Evolutionary conservation across 73 alveolate species (phyloP).

Genomic region (Tetrahymena borealis): DNA sequence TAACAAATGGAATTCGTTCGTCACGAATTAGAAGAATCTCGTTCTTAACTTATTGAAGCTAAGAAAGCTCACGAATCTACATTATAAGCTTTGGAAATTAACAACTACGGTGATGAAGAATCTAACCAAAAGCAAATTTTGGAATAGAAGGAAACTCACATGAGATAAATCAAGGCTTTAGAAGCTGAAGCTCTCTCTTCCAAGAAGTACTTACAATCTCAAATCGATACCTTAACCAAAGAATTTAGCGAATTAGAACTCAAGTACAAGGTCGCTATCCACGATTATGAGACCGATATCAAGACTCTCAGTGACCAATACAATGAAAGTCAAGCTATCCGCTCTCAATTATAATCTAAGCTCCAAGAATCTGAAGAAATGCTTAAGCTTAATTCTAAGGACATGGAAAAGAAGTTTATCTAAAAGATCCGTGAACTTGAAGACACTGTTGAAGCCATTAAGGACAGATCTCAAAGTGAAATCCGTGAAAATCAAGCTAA

Average conservation of each 20-base stretch:
- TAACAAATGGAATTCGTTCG: conserved; percentile 34
- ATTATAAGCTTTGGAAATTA: conserved; percentile 32
- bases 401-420: conserved; percentile 20
- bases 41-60: conserved; percentile 24
- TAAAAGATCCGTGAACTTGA: conserved; percentile 17
- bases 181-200: conserved; percentile 17
- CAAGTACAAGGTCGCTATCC: conserved; percentile 25
- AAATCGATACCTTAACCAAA: conserved; percentile 27
- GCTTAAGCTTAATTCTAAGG: conserved; percentile 9
- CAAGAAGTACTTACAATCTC: conserved; percentile 11
- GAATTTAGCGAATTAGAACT: conserved; percentile 31
- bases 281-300: conserved; percentile 18
- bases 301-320: conserved; percentile 28
- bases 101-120: conserved; percentile 21
- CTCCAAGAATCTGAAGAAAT: conserved; percentile 19
- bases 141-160: conserved; percentile 32
- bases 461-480: conserved; percentile 22
- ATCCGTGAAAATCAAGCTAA: conserved; percentile 20
- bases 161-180: conserved; percentile 6
- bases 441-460: conserved; percentile 8
- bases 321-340: conserved; percentile 2
- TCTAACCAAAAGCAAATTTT: background rate
- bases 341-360: conserved; percentile 7
- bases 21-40: conserved; percentile 28
- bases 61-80: conserved; percentile 42